Conservation (phyloP, 495 filamentous ascomycete species). For the Talaromyces wortmannii region DNA sequence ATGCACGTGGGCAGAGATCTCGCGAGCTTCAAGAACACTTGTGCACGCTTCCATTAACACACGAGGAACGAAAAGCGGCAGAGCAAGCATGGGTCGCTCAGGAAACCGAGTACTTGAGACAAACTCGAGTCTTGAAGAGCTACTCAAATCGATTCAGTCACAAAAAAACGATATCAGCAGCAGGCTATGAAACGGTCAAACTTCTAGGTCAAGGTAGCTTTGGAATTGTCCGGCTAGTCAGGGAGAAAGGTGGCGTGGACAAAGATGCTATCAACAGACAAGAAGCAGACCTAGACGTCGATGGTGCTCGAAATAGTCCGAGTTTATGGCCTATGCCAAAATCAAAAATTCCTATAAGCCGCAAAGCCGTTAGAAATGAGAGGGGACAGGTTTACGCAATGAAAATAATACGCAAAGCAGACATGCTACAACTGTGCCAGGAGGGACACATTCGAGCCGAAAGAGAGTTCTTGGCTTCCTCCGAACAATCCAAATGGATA, state of each 20-base stretch:
- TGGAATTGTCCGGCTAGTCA: conserved; percentile 81
- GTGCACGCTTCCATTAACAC: conserved; percentile 35
- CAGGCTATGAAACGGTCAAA: conserved; percentile 73
- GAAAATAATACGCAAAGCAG: conserved; percentile 91
- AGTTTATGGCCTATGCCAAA: too few relatives aligned
- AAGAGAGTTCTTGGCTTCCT: conserved; percentile 82
- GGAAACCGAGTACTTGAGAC: conserved; percentile 72
- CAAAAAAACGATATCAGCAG: conserved; percentile 39
- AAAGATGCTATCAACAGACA: not conserved
- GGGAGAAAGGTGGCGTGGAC: conserved; percentile 42
- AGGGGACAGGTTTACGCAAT: conserved; percentile 64
- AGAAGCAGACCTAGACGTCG: not conserved
- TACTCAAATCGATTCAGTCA: conserved; percentile 35
- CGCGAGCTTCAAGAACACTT: conserved; percentile 61
- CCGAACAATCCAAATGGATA: conserved; percentile 77
- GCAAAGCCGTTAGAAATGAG: not conserved
- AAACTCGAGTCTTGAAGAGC: conserved; percentile 62
- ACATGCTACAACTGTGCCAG: conserved; percentile 83
- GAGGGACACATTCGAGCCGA: conserved; percentile 90
- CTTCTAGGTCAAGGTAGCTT: conserved; percentile 95
- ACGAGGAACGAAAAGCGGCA: conserved; percentile 47
- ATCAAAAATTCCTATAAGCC: too few relatives aligned
- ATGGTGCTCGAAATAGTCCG: too few relatives aligned
- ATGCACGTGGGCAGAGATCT: conserved; percentile 59
- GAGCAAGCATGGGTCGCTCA: conserved; percentile 52